Percentiles rank a stretch among this genome's conserved stretches.
Conservation (phyloP, 208 protist species). For the Wallacemonas collosoma region DNA sequence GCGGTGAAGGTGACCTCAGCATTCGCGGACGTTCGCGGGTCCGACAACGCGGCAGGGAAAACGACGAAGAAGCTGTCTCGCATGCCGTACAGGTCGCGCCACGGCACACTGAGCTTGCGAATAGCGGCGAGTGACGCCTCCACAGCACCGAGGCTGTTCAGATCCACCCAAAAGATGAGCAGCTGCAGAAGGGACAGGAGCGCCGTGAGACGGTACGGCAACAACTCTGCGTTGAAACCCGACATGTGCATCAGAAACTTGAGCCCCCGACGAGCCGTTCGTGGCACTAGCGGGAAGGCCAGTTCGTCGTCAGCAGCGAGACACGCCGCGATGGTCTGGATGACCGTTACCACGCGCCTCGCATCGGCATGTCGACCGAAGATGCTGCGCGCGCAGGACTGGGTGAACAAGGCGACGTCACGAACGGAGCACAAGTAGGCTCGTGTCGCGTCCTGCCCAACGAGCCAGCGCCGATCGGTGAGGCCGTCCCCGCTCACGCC, state of each 20-base stretch:
- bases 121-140: constrained; percentile 30
- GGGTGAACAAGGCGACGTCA: constrained; percentile 5
- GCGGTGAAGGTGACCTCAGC: not conserved
- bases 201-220: constrained; percentile 36
- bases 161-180: constrained; percentile 63
- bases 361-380: constrained; percentile 2
- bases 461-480: constrained; percentile 11
- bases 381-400: constrained; percentile 16
- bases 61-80: constrained; percentile 2
- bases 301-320: constrained; percentile 51
- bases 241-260: constrained; percentile 46
- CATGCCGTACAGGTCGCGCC: constrained; percentile 27
- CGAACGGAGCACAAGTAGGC: constrained; percentile 11
- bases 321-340: constrained; percentile 36
- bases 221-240: constrained; percentile 20
- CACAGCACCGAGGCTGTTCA: constrained; percentile 18
- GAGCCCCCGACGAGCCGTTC: constrained; percentile 38
- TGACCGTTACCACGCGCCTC: constrained; percentile 27
- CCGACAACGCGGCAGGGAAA: constrained; percentile 2
- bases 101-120: constrained; percentile 35
- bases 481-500: constrained; percentile 4
- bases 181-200: constrained; percentile 48
- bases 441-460: constrained; percentile 3
- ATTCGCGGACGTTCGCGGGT: not conserved
- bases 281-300: constrained; percentile 61